These are phyloP conservation scores for Wallacemonas sp. DNA, from an alignment of 208 protist genomes.

Conservation along the genomic window DNA sequence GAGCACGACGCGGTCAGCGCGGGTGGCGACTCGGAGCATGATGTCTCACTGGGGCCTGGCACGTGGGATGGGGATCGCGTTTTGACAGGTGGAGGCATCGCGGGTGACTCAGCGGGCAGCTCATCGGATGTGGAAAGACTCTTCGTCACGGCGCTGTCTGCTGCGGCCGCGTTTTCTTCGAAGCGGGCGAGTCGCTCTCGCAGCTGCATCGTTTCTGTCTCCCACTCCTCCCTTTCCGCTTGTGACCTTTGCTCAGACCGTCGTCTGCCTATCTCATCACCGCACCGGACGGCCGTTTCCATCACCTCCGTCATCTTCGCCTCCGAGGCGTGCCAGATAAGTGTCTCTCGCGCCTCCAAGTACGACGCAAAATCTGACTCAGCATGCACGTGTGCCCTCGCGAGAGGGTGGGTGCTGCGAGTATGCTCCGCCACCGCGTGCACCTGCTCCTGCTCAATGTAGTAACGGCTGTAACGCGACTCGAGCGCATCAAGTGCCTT, in stretches of 20 bases:
- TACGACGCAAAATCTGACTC: no score
- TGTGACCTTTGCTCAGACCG: conserved; percentile 1
- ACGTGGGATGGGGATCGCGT: no score
- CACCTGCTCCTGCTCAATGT: background rate
- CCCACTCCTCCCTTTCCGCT: conserved; percentile 26
- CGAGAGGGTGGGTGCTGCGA: no score
- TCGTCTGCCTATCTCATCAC: background rate
- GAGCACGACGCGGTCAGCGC: background rate
- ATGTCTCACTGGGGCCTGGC: no score
- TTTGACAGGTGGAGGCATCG: no score
- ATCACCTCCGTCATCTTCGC: background rate
- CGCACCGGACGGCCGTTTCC: background rate
- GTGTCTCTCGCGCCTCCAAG: background rate
- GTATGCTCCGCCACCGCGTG: background rate
- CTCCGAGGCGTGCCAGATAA: background rate
- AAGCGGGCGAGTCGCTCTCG: conserved; percentile 21
- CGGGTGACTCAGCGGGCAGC: no score
- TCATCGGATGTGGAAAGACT: no score
- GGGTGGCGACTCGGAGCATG: no score
- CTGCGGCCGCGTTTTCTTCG: background rate
- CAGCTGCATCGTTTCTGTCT: conserved; percentile 36
- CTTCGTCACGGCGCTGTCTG: no score
- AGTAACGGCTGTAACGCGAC: conserved; percentile 8
- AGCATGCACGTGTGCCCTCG: no score
- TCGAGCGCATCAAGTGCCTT: conserved; percentile 17